Evolutionary conservation across 495 filamentous ascomycete genomes (phyloP).

Genomic region (Xylaria cubensis): DNA sequence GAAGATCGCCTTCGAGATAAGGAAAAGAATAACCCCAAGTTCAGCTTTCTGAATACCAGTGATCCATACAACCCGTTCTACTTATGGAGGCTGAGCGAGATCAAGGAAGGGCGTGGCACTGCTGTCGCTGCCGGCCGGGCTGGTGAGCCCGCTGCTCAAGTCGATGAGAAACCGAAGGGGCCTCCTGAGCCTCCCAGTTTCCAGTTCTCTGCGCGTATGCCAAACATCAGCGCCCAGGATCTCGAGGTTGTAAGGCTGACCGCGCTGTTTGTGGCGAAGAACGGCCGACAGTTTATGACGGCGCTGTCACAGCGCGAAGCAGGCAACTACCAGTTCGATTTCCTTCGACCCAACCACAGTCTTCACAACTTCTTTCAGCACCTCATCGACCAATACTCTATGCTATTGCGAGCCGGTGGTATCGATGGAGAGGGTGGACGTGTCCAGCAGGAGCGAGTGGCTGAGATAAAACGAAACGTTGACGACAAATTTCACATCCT

Average conservation of each 20-base stretch:
- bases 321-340: constrained; percentile 95
- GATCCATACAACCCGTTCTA: constrained; percentile 92
- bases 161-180: constrained; percentile 74
- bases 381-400: constrained; percentile 92
- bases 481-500: constrained; percentile 81
- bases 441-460: constrained; percentile 70
- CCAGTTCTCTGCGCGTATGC: constrained; percentile 95
- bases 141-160: constrained; percentile 62
- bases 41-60: constrained; percentile 80
- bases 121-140: constrained; percentile 77
- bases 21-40: constrained; percentile 84
- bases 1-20: constrained; percentile 90
- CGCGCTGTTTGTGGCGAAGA: constrained; percentile 87
- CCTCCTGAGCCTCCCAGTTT: constrained; percentile 89
- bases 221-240: constrained; percentile 94
- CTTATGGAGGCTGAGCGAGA: constrained; percentile 85
- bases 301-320: constrained; percentile 84
- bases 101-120: constrained; percentile 82
- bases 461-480: constrained; percentile 77
- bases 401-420: constrained; percentile 74
- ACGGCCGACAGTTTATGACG: constrained; percentile 90
- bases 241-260: constrained; percentile 90
- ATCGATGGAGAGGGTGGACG: constrained; percentile 70
- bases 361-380: constrained; percentile 94
- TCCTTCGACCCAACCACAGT: constrained; percentile 92